Conservation (phyloP, 2,329 filamentous ascomycete species). For the Diaporthe ampelina region DNA sequence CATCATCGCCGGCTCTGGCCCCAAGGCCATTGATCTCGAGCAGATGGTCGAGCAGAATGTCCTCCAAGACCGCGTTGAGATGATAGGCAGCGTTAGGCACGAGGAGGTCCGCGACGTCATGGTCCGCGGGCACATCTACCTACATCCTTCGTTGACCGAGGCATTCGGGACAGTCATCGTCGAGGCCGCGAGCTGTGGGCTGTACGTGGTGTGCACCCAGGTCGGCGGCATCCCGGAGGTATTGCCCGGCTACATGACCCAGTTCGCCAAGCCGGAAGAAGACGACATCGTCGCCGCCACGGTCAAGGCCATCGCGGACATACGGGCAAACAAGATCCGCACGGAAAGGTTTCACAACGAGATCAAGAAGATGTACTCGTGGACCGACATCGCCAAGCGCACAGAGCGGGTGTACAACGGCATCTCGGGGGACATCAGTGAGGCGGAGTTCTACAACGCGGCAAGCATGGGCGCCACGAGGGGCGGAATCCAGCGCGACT, state of each 20-base stretch:
- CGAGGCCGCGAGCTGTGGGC: conserved; percentile 93
- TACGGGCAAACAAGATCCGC: conserved; percentile 87
- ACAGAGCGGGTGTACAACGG: conserved; percentile 97
- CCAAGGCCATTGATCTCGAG: conserved; percentile 97
- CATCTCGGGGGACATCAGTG: conserved; percentile 86
- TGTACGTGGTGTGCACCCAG: conserved; percentile 96
- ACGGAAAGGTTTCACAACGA: conserved; percentile 97
- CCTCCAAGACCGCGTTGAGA: conserved; percentile 91
- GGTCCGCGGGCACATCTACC: conserved; percentile 95
- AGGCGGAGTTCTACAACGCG: conserved; percentile 87
- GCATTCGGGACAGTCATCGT: conserved; percentile 98
- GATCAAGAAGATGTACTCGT: conserved; percentile 98
- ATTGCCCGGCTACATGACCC: conserved; percentile 95
- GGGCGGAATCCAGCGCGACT: conserved; percentile 79
- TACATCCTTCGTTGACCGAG: conserved; percentile 95
- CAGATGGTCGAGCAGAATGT: conserved; percentile 98
- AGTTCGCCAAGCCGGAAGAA: conserved; percentile 96
- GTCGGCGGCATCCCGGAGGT: conserved; percentile 98
- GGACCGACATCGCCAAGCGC: conserved; percentile 93
- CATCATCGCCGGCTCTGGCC: conserved; percentile 94
- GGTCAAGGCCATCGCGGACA: conserved; percentile 86
- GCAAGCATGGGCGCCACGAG: conserved; percentile 78
- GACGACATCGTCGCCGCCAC: conserved; percentile 94
- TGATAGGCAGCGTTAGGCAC: conserved; percentile 92
- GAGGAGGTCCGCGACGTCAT: conserved; percentile 98